Evolutionary conservation across 306 rosid genomes (phyloP).

Genomic region (Cicer yamashitae): DNA sequence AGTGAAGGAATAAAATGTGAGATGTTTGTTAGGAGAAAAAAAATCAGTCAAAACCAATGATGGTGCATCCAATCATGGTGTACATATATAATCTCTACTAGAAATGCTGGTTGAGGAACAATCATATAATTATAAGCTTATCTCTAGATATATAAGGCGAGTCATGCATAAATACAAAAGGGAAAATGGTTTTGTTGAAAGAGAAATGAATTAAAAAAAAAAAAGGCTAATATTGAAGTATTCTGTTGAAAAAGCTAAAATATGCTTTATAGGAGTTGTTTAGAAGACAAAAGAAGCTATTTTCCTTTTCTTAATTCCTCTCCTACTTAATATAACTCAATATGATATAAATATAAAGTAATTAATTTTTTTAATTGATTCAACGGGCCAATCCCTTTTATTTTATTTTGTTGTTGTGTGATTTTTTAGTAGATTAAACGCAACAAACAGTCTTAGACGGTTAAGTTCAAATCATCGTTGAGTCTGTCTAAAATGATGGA

Average conservation of each 20-base stretch:
- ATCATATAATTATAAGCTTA: constrained; percentile 32
- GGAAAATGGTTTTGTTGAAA: constrained; percentile 52
- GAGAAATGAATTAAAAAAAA: constrained; percentile 18
- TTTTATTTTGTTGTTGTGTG: too few relatives aligned
- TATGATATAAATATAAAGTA: too few relatives aligned
- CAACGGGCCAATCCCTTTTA: too few relatives aligned
- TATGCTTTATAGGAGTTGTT: too few relatives aligned
- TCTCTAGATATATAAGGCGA: neutral
- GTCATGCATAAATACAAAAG: constrained; percentile 57
- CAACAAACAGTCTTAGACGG: too few relatives aligned
- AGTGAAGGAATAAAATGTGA: constrained; percentile 51
- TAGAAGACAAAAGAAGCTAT: too few relatives aligned
- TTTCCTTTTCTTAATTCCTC: too few relatives aligned
- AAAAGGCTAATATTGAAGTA: constrained; percentile 49
- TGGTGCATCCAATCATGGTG: constrained; percentile 64
- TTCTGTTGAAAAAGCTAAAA: constrained; percentile 47
- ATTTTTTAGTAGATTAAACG: too few relatives aligned
- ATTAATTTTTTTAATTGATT: too few relatives aligned
- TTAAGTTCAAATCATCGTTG: too few relatives aligned
- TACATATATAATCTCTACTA: constrained; percentile 52
- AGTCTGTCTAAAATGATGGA: too few relatives aligned
- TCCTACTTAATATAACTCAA: too few relatives aligned
- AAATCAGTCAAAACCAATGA: constrained; percentile 75
- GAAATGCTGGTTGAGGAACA: constrained; percentile 52
- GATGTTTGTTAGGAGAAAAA: constrained; percentile 45